Conservation (phyloP, 2,329 filamentous ascomycete species). For the Lachnellula occidentalis region DNA sequence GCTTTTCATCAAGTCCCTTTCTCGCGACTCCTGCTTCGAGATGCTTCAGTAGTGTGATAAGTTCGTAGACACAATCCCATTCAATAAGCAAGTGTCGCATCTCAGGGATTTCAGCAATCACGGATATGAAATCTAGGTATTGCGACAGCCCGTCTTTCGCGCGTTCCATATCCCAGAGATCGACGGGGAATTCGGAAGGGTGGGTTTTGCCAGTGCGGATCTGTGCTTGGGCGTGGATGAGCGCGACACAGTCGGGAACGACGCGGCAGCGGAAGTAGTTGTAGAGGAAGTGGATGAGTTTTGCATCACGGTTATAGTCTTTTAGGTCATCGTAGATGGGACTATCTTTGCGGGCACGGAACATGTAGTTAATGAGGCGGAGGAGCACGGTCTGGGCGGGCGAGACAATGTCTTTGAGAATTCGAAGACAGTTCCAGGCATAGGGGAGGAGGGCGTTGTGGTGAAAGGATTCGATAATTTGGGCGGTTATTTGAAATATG, state of each 20-base stretch:
- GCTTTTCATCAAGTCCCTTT: conserved; percentile 56
- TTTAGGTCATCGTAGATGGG: conserved; percentile 42
- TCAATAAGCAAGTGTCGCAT: conserved; percentile 82
- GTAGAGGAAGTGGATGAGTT: conserved; percentile 80
- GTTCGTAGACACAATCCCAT: conserved; percentile 86
- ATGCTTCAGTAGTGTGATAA: conserved; percentile 80
- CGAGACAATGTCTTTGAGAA: conserved; percentile 93
- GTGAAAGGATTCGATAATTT: conserved; percentile 90
- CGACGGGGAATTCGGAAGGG: conserved; percentile 84
- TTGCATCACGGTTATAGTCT: conserved; percentile 52
- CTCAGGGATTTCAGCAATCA: conserved; percentile 77
- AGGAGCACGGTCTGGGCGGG: conserved; percentile 91
- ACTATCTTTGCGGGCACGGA: conserved; percentile 52
- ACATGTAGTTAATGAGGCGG: conserved; percentile 85
- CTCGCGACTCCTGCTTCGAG: conserved; percentile 85
- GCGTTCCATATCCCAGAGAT: conserved; percentile 95
- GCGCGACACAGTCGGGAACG: conserved; percentile 87
- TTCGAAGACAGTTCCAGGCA: conserved; percentile 84
- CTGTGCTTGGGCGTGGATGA: conserved; percentile 89
- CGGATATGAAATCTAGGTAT: conserved; percentile 89
- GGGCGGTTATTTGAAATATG: conserved; percentile 93
- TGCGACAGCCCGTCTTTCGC: conserved; percentile 93
- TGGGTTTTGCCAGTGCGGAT: conserved; percentile 72
- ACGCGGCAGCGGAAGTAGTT: conserved; percentile 88
- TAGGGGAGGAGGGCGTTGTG: conserved; percentile 86